Conservation (phyloP, 2,329 filamentous ascomycete genomes). For the Juglanconis sp. region DNA sequence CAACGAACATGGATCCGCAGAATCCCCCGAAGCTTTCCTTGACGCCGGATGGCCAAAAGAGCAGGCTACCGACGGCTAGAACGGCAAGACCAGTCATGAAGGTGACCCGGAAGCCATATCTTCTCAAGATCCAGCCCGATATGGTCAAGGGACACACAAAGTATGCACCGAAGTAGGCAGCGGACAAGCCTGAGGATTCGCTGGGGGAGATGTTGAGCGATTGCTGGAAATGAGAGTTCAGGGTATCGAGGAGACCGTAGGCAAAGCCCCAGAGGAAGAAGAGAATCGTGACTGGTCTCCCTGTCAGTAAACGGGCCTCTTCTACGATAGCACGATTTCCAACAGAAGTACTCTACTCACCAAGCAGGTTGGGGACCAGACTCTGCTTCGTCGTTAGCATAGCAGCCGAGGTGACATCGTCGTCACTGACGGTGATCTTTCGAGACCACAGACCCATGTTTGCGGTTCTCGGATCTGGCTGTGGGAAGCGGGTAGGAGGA, state of each 20-base stretch:
- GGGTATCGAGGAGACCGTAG: slow-evolving; percentile 31
- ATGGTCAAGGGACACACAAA: slow-evolving; percentile 35
- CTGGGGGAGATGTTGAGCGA: slow-evolving; percentile 43
- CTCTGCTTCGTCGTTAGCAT: slow-evolving; percentile 32
- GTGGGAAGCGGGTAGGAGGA: not conserved
- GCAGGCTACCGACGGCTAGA: slow-evolving; percentile 53
- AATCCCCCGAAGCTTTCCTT: slow-evolving; percentile 57
- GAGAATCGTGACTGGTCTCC: slow-evolving; percentile 27
- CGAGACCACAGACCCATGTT: slow-evolving; percentile 29
- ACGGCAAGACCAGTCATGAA: slow-evolving; percentile 62
- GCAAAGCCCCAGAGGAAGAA: slow-evolving; percentile 37
- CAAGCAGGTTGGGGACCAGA: slow-evolving; percentile 29
- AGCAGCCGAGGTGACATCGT: slow-evolving; percentile 30
- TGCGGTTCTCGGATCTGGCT: not conserved
- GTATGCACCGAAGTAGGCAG: slow-evolving; percentile 50
- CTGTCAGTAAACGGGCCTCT: not conserved
- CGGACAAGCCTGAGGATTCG: slow-evolving; percentile 45
- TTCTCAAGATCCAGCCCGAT: slow-evolving; percentile 54
- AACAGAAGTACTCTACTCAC: slow-evolving; percentile 4
- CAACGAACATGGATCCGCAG: slow-evolving; percentile 53
- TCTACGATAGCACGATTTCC: too few species aligned
- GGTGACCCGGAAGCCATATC: slow-evolving; percentile 63
- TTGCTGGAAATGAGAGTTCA: slow-evolving; percentile 21
- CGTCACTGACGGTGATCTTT: slow-evolving; percentile 31
- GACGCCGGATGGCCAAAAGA: slow-evolving; percentile 57